Evolutionary conservation across 1,284 basidiomycete genomes (phyloP).

Genomic region (Vanrija sp.): DNA sequence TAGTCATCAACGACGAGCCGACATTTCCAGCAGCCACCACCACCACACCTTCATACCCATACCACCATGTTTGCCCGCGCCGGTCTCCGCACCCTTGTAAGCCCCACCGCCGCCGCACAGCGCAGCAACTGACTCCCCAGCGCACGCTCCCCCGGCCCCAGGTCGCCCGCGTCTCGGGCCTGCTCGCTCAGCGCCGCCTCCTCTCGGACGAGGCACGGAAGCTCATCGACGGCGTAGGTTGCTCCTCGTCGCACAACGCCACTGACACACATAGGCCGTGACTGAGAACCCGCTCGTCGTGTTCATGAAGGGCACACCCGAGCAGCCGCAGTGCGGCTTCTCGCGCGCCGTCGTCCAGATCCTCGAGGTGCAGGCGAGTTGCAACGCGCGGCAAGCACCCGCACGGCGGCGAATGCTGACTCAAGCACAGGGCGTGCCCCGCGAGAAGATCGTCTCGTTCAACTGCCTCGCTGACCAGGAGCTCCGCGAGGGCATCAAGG

Average conservation of each 20-base stretch:
- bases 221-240: constrained; percentile 52
- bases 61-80: constrained; percentile 43
- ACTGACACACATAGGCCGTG: constrained; percentile 55
- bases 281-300: constrained; percentile 71
- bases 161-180: constrained; percentile 28
- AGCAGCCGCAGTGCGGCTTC: constrained; percentile 77
- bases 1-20: neutral
- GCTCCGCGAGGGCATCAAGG: constrained; percentile 70
- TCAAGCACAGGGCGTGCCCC: constrained; percentile 63
- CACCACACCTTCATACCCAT: neutral
- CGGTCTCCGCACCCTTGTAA: constrained; percentile 44
- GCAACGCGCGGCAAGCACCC: neutral
- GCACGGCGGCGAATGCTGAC: constrained; percentile 41
- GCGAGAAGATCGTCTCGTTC: constrained; percentile 77
- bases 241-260: neutral
- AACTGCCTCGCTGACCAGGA: constrained; percentile 87
- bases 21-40: neutral
- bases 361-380: constrained; percentile 68
- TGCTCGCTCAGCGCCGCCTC: constrained; percentile 41
- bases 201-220: constrained; percentile 51
- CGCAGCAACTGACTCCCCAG: constrained; percentile 13
- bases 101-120: neutral
- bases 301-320: constrained; percentile 87
- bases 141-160: constrained; percentile 41
- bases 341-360: constrained; percentile 90